A percentile compares a stretch with the other conserved stretches of the same genome.
Conservation (phyloP, 1,284 basidiomycete genomes). For the Ceratobasidium sp. region DNA sequence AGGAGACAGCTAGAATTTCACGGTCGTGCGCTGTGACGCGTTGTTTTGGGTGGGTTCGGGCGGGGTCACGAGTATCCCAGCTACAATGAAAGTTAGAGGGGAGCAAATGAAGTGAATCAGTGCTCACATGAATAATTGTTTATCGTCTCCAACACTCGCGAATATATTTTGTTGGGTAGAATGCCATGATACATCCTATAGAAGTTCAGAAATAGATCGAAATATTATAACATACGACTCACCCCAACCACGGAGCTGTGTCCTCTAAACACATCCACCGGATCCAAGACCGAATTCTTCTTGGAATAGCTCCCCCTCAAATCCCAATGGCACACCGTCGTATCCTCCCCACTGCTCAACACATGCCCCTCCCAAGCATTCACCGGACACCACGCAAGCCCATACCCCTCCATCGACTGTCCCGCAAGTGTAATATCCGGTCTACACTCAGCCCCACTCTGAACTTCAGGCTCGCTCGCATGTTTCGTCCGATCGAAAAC, state of each 20-base stretch:
- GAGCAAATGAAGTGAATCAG: slow-evolving; percentile 30
- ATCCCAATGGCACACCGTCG: slow-evolving; percentile 95
- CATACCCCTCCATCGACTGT: slow-evolving; percentile 94
- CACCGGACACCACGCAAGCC: slow-evolving; percentile 90
- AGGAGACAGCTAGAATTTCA: slow-evolving; percentile 93
- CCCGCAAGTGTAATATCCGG: slow-evolving; percentile 93
- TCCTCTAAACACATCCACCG: slow-evolving; percentile 85
- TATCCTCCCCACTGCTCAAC: slow-evolving; percentile 94
- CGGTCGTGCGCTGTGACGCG: slow-evolving; percentile 89
- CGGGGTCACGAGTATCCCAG: slow-evolving; percentile 88
- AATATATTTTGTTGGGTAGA: slow-evolving; percentile 86
- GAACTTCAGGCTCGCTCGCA: slow-evolving; percentile 80
- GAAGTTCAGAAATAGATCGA: slow-evolving; percentile 12
- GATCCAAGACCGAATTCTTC: slow-evolving; percentile 81
- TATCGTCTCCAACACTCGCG: slow-evolving; percentile 97
- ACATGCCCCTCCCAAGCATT: slow-evolving; percentile 79
- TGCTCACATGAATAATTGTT: slow-evolving; percentile 88
- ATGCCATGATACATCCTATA: slow-evolving; percentile 97
- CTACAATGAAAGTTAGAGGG: slow-evolving; percentile 61
- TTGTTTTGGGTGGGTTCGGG: slow-evolving; percentile 73
- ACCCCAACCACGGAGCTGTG: slow-evolving; percentile 92
- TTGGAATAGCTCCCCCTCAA: slow-evolving; percentile 78
- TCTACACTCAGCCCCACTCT: slow-evolving; percentile 77
- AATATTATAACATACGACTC: slow-evolving; percentile 55
- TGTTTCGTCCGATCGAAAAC: slow-evolving; percentile 99